A percentile compares a stretch with the other conserved stretches of the same genome.
Conservation (phyloP, 225 moss, liverwort and hornwort genomes). For the Lunularia cruciata region DNA sequence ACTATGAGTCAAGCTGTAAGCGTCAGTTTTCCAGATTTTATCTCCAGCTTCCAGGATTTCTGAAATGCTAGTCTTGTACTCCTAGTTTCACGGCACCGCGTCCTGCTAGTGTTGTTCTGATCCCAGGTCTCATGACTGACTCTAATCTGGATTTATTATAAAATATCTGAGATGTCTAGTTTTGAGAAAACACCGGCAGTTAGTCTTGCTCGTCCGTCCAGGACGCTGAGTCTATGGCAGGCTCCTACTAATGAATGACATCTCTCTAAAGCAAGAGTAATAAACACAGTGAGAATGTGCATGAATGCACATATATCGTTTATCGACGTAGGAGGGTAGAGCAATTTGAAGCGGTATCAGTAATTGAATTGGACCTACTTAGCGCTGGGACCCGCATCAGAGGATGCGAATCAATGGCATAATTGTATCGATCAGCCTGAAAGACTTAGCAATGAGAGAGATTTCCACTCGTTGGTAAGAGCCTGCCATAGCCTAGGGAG, state of each 20-base stretch:
- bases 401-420: too few species aligned
- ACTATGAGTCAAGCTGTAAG: too few species aligned
- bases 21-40: too few species aligned
- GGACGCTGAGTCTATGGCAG: slow-evolving; percentile 10
- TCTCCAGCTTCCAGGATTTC: too few species aligned
- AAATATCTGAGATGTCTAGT: too few species aligned
- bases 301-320: not conserved
- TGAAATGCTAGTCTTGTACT: too few species aligned
- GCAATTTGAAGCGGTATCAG: not conserved
- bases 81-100: too few species aligned
- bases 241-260: slow-evolving; percentile 20
- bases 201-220: slow-evolving; percentile 1
- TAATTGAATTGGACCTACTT: not conserved
- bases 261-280: slow-evolving; percentile 9
- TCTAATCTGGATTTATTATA: too few species aligned
- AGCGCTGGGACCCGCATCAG: not conserved
- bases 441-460: slow-evolving; percentile 14
- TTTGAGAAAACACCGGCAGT: too few species aligned
- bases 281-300: not conserved
- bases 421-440: too few species aligned
- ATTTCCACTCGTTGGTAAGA: slow-evolving; percentile 21
- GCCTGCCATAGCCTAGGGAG: slow-evolving; percentile 20
- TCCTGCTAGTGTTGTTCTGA: too few species aligned
- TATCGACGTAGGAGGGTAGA: not conserved
- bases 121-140: too few species aligned